Base-by-base conservation (phyloP, 2,329 filamentous ascomycete species). In the Thielaviopsis musarum region DNA sequence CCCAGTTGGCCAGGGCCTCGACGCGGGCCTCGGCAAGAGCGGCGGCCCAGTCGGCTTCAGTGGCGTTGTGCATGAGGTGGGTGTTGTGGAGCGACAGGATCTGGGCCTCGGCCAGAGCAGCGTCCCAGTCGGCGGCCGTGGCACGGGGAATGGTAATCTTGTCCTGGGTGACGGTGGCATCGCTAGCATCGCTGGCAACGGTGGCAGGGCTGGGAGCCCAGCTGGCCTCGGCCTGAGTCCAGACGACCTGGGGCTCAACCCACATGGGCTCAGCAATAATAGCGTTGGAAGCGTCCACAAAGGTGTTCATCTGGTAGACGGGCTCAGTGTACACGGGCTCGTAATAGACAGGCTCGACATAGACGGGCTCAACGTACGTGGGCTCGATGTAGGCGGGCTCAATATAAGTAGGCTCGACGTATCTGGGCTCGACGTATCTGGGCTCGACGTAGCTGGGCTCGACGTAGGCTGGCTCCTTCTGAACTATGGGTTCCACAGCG, bases 11-110 rank as follows among this genome's bases (percentile, higher is more conserved):
- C 63, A 63, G 66, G 38, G 59, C 66, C 58, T 63, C 68, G 62
- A 54, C 66, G 22, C 52, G 52, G 62, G 73, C 71, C 56, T 69
- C 62, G 2, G 67, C 62, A 1, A 77, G 69, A 9, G 75, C 75
- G n/a, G 66, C 66, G 10, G 69, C 66, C 74, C 74, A 75, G 55
- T 71, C 66, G 0, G 57, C 65, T 15, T 57, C 60, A 24, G 66
- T 67, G 21, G 65, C 66, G 26, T 53, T 53, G 52, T 26, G 17
- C 52, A 26, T 12, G 7, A 53, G 52, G 7, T 30, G 24, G 19
- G 52, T 26, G 52, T 26, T 30, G 45, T n/a, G 45, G 4, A 49
- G 45, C 17, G 45, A 49, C 45, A 49, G 17, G n/a, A 49, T 49
- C n/a, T 49, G 45, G 22, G 52, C 52, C 24, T 53, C 13, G 3